Percentiles rank a stretch among this genome's conserved stretches.
phyloP scores from a whole-genome alignment of 192 early-diverging fungal species.

The Dissophora globulifera region DNA sequence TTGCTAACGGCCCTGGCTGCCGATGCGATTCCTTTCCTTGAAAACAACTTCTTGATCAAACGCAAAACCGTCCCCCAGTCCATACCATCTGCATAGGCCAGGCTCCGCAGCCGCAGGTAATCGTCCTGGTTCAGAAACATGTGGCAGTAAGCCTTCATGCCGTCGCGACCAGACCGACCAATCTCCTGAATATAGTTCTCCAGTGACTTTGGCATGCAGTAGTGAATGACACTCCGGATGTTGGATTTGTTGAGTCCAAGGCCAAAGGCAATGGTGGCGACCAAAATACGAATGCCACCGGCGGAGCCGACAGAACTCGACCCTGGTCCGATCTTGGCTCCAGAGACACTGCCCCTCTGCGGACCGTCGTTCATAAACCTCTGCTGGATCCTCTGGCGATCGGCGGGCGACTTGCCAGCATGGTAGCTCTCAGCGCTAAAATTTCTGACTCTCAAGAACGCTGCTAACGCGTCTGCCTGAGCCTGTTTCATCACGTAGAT shows the following conservation, averaged over 20 bases:
- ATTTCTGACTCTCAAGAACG: slow-evolving; percentile 70
- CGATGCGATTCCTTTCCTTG: slow-evolving; percentile 10
- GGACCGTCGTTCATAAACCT: slow-evolving; percentile 67
- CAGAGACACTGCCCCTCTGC: not conserved
- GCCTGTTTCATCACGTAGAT: slow-evolving; percentile 73
- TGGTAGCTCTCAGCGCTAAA: slow-evolving; percentile 83
- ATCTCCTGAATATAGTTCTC: slow-evolving; percentile 85
- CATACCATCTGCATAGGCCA: slow-evolving; percentile 55
- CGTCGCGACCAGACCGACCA: slow-evolving; percentile 76
- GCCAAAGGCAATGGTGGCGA: slow-evolving; percentile 82
- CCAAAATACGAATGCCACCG: slow-evolving; percentile 67
- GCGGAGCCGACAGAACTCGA: slow-evolving; percentile 6
- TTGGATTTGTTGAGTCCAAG: slow-evolving; percentile 80
- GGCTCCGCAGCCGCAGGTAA: slow-evolving; percentile 56
- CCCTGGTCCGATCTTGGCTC: not conserved
- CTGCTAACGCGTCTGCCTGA: slow-evolving; percentile 75
- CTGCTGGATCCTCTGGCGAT: slow-evolving; percentile 71
- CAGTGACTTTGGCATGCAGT: slow-evolving; percentile 74
- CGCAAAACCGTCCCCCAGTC: slow-evolving; percentile 46
- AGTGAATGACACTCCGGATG: slow-evolving; percentile 78
- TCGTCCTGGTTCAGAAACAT: slow-evolving; percentile 65
- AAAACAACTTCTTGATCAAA: slow-evolving; percentile 43
- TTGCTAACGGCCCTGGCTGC: not conserved
- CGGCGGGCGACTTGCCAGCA: slow-evolving; percentile 69
- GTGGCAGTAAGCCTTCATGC: slow-evolving; percentile 49